Base-by-base conservation (phyloP, 2,329 filamentous ascomycete genomes). In the Clarireedia homoeocarpa region DNA sequence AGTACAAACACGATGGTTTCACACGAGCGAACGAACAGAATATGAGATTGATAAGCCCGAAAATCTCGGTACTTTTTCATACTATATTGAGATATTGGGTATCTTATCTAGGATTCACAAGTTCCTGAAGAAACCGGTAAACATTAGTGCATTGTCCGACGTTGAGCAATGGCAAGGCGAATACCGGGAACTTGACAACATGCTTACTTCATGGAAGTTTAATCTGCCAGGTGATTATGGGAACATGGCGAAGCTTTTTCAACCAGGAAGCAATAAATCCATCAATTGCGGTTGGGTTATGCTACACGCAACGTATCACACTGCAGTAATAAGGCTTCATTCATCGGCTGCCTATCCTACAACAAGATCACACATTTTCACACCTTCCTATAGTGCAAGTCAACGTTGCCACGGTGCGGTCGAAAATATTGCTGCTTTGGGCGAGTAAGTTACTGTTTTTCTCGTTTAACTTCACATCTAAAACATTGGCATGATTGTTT, bases 321-420 rank as follows among this genome's bases (percentile, higher is more conserved):
- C 90, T 0, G 88, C 91, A 47, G 85, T 95, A 7, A 95, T 96
- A 63, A 84, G 91, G 38, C 78, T 96, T 24, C 91, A 96, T 73
- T 96, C 91, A 0, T 95, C 90, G 1, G 90, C 91, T 5, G 91
- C 91, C 2, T 96, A 96, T 70, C 91, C 91, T 3, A 95, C 90
- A 4, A 94, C 89, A 3, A 81, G 89, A 34, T 95, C 89, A 1
- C 85, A 86, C 12, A 91, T 95, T 52, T 96, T 96, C 73, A 91
- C 88, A 0, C 89, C 91, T 0, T 95, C 89, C 0, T 95, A 89
- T 70, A 88, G 84, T 64, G 91, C 91, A 30, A 88, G 84, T 53
- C 89, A 95, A 68, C 79, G 88, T 44, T 96, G 91, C 66, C 83
- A 91, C 58, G 81, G 81, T 3, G 91, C 91, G 1, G 91, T 95